Evolutionary conservation across 257 asterid species (phyloP), one percentile per base, ranked within the genome.

Genomic region (Penstemon eatonii): DNA sequence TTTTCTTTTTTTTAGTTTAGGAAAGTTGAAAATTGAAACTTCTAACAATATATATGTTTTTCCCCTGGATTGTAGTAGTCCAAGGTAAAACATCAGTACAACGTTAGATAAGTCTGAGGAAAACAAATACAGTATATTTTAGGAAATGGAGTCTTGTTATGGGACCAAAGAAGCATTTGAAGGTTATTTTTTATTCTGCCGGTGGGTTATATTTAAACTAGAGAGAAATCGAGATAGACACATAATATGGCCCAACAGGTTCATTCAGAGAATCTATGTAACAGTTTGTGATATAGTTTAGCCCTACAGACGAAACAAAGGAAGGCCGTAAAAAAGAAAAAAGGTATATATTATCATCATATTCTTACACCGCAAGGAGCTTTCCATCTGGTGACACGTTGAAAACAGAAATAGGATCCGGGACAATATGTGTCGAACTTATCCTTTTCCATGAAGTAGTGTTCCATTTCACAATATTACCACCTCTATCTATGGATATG

Each of bases 341-440:
- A 25, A 25, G 33, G 33, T n/a, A n/a, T 1, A 25, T 25, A 56
- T 44, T 44, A 50, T 53, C 12, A 5, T 50, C n/a, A 41, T 53
- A 13, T 74, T 64, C 95, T 89, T 82, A 94, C 97, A 89, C 43
- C 46, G 95, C 95, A 70, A 94, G 90, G 69, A 79, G 77, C 77
- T 87, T 89, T 66, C 97, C 97, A 78, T 91, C 87, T 65, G 88
- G 76, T 63, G 99, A 94, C 73, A 87, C 87, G 74, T 82, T 88
- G 70, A 91, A 89, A n/a, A 97, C 89, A 82, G 79, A 90, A 78
- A 93, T 58, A 66, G 96, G 83, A 63, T 89, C 96, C 41, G 85
- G 79, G 42, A 73, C 79, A 65, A 87, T 79, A 33, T 43, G 81
- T 38, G 85, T 77, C 67, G 99, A 89, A 63, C 81, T 81, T 59